Evolutionary conservation across 768 basidiomycete species (phyloP).

Genomic region (Termitomyces sp.): DNA sequence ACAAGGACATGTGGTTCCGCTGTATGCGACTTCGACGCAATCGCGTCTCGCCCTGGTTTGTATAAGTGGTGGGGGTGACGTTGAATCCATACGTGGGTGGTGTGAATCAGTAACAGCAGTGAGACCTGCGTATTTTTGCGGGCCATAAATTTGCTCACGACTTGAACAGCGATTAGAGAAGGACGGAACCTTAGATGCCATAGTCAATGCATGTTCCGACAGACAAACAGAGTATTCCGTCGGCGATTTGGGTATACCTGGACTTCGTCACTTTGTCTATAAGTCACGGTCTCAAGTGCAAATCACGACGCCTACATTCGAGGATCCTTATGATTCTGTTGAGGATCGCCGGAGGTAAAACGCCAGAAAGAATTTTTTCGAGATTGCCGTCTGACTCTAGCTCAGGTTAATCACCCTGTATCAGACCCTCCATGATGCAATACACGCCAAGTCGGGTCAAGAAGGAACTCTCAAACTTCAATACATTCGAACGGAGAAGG

Average conservation of each 20-base stretch:
- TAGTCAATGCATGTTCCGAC: conserved; percentile 45
- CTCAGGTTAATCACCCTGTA: conserved; percentile 81
- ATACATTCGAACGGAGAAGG: conserved; percentile 81
- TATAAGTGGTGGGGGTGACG: conserved; percentile 80
- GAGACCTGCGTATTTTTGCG: conserved; percentile 14
- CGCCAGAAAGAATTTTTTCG: neutral
- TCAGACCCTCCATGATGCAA: conserved; percentile 81
- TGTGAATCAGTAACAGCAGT: conserved; percentile 67
- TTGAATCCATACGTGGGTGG: conserved; percentile 80
- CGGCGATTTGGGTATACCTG: conserved; percentile 81
- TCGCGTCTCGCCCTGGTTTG: conserved; percentile 68
- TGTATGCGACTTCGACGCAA: conserved; percentile 18
- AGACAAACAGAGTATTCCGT: conserved; percentile 64
- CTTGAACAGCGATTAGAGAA: conserved; percentile 56
- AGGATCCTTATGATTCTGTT: conserved; percentile 74
- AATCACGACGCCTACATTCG: conserved; percentile 81
- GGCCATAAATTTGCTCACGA: neutral
- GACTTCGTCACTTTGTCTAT: conserved; percentile 92
- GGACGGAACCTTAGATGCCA: conserved; percentile 54
- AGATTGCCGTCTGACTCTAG: neutral
- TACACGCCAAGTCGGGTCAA: conserved; percentile 89
- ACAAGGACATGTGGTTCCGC: conserved; percentile 3
- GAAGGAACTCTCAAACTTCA: conserved; percentile 80
- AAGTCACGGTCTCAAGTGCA: conserved; percentile 90
- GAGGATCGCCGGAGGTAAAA: conserved; percentile 61